Base-by-base conservation (phyloP, 495 filamentous ascomycete genomes). In the Penicillium verhagenii region DNA sequence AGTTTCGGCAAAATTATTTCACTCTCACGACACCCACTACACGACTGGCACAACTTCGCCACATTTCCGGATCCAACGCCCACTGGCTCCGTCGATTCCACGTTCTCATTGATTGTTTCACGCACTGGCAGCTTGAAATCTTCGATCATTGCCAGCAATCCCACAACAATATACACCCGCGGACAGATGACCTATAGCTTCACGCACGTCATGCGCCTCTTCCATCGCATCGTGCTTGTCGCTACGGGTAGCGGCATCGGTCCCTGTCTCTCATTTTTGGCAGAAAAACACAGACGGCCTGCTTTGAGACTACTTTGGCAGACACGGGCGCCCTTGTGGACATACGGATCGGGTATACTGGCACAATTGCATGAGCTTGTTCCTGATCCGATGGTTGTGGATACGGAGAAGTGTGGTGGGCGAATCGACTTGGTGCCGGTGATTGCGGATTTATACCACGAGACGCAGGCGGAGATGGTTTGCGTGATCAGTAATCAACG, bases 201-300 rank as follows among this genome's bases (percentile, higher is more conserved):
- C 21, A 76, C 89, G 40, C 81, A 82, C 61, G 77, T 86, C 28
- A 81, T 86, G 3, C 74, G 72, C 16, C 64, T 91, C 0, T 92
- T 90, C 74, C 57, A 66, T 13, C 76, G 75, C 10, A 75, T 87
- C 49, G 76, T 92, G 24, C 65, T 91, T 44, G 82, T 92, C 11
- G 81, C 85, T 4, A 92, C 88, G 0, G 88, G 88, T 21, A 88
- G 84, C n/a, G 88, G 88, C 21, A 91, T 31, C 13, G 28, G 28
- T 3, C 28, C 28, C 7, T 31, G 28, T 31, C 28, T 31, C 9
- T 8, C 28, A 31, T 31, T 31, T 8, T 31, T 31, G 28, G 28
- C 6, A 11, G 28, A 31, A 31, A 31, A 31, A 11, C 28, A 31
- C 28, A 31, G 13, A 11, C 1, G 28, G 8, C 28, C 28, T 31